Percentiles rank a stretch among this genome's conserved stretches.
These are phyloP conservation scores for Naegleria fowleri DNA, from an alignment of 208 protist species.

Conservation along the genomic window DNA sequence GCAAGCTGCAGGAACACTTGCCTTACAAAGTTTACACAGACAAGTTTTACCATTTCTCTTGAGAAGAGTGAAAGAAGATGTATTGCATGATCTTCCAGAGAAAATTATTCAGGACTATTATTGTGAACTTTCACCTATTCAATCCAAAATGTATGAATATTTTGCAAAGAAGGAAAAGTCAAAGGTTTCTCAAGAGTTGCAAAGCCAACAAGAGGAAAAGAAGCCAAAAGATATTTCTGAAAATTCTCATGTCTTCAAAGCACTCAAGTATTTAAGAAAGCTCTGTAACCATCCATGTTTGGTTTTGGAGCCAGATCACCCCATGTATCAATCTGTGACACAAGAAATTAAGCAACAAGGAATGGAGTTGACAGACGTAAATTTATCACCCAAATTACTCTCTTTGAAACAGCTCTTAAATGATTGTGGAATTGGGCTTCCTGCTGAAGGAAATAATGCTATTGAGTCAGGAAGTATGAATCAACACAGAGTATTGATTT, in stretches of 20 bases:
- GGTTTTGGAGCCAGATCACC: slow-evolving; percentile 53
- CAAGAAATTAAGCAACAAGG: slow-evolving; percentile 36
- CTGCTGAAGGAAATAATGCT: background rate
- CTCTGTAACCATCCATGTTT: slow-evolving; percentile 68
- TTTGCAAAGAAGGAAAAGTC: slow-evolving; percentile 25
- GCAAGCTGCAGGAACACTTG: slow-evolving; percentile 8
- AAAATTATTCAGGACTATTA: slow-evolving; percentile 83
- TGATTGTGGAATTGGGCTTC: slow-evolving; percentile 62
- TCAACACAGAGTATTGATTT: slow-evolving; percentile 54
- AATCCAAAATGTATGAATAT: slow-evolving; percentile 39
- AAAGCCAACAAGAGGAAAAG: background rate
- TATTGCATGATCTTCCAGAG: slow-evolving; percentile 73
- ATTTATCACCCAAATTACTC: slow-evolving; percentile 55
- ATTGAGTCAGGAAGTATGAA: background rate
- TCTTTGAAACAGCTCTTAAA: slow-evolving; percentile 59
- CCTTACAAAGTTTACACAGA: slow-evolving; percentile 59
- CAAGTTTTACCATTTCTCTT: slow-evolving; percentile 81
- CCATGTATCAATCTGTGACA: slow-evolving; percentile 42
- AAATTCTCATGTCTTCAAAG: slow-evolving; percentile 59
- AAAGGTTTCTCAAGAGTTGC: background rate
- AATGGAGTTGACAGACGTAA: slow-evolving; percentile 40
- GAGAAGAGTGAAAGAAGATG: slow-evolving; percentile 72
- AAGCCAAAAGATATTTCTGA: slow-evolving; percentile 1
- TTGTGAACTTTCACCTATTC: slow-evolving; percentile 60
- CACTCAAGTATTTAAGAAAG: slow-evolving; percentile 69